Conservation (phyloP, 495 filamentous ascomycete genomes). For the Xylaria longipes region DNA sequence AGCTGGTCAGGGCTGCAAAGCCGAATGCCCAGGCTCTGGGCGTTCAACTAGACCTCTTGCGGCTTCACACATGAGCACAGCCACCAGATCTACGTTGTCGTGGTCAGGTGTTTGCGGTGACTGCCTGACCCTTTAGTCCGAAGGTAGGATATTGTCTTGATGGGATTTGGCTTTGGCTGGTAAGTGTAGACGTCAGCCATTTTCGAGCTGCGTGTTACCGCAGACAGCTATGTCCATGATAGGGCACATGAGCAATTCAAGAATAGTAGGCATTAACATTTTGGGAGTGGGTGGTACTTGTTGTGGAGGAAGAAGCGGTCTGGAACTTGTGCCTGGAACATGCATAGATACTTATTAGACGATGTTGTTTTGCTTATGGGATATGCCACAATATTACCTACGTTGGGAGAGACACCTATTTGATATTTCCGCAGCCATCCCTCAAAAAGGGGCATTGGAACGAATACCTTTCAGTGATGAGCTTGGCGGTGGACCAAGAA, state of each 20-base stretch:
- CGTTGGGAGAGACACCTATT: neutral
- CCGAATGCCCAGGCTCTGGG: neutral
- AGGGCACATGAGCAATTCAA: neutral
- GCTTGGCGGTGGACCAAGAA: neutral
- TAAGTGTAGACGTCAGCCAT: neutral
- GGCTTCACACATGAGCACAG: neutral
- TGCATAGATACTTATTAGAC: neutral
- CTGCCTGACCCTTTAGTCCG: neutral
- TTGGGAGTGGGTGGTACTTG: neutral
- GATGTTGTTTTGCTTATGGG: neutral
- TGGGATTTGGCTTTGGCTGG: neutral
- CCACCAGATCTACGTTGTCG: conserved; percentile 4
- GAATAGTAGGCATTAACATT: neutral
- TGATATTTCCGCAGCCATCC: neutral
- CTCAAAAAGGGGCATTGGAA: neutral
- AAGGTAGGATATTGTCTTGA: neutral
- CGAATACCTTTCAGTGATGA: neutral
- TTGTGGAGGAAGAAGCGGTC: neutral
- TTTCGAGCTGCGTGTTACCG: neutral
- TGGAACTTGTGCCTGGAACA: neutral
- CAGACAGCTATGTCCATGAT: neutral
- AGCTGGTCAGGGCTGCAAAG: neutral
- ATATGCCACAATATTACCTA: neutral
- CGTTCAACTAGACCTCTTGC: conserved; percentile 2
- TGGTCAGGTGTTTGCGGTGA: neutral